Base-by-base conservation (phyloP, 1,284 basidiomycete species). In the Ustilago nuda region DNA sequence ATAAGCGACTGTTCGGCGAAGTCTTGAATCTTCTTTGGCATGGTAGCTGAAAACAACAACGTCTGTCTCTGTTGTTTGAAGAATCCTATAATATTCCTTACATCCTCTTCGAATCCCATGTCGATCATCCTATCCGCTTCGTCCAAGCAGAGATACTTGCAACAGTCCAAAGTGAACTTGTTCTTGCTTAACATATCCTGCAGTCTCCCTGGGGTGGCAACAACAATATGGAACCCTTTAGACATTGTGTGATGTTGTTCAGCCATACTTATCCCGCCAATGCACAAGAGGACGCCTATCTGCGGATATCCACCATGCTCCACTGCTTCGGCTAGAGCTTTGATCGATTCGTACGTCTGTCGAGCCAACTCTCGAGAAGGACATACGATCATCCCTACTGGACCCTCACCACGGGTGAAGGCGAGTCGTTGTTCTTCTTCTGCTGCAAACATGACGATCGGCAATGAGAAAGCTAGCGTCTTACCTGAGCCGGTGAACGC, bases 91-190 rank as follows among this genome's bases (percentile, higher is more conserved):
- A 99, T 97, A 83, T 95, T 96, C 66, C 96, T 89, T 33, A 99
- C 95, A 82, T 99, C 96, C 65, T 99, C 97, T 86, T 99, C 97
- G 82, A 99, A 99, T 0, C 96, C 97, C 86, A 98, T 89, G 84
- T 99, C 97, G 76, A 99, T 96, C 97, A 99, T 99, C 58, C 97
- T 89, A 87, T 99, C 97, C 0, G 97, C 97, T 87, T 99, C 97
- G 87, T 99, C 97, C 91, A 99, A 94, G 85, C 95, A 98, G 5
- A 99, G 88, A 86, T 92, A 98, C 77, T 88, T 89, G 83, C 86
- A 87, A 78, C 92, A 92, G 68, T 94, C 92, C 78, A 98, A 92
- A 2, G 92, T 94, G 82, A 99, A 93, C 76, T 92, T 90, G 84
- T 91, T 92, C 89, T 97, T 98, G 87, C 96, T 94, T 70, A 99